Evolutionary conservation across 352 stramenopile genomes (phyloP).

Genomic region (Pythium sukuiense): DNA sequence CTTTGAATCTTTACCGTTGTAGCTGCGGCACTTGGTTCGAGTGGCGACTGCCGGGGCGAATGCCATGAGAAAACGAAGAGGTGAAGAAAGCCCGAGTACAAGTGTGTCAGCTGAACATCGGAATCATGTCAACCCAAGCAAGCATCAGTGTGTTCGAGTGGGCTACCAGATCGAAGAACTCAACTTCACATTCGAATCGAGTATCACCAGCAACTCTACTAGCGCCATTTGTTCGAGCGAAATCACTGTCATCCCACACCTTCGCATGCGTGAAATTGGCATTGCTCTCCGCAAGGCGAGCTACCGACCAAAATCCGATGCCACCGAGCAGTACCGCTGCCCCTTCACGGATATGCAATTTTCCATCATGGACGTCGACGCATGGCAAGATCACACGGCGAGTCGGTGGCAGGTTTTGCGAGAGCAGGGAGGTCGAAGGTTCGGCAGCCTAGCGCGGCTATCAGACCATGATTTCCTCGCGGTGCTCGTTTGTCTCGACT

Average conservation of each 20-base stretch:
- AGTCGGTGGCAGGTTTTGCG: neutral
- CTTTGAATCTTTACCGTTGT: neutral
- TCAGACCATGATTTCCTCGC: constrained; percentile 22
- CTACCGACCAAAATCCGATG: constrained; percentile 22
- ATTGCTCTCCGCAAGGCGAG: constrained; percentile 7
- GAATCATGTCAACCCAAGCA: neutral
- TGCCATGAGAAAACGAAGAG: neutral
- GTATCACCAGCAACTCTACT: neutral
- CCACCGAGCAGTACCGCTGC: neutral
- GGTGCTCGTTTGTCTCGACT: constrained; percentile 25
- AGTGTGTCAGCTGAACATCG: too few relatives aligned
- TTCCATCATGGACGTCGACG: constrained; percentile 13
- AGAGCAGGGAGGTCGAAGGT: neutral
- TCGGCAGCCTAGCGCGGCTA: constrained; percentile 17
- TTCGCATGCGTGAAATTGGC: neutral
- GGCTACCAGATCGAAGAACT: constrained; percentile 7
- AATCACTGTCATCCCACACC: neutral
- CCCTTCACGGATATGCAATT: constrained; percentile 19
- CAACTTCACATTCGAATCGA: neutral
- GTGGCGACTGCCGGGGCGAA: neutral
- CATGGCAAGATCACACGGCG: constrained; percentile 10
- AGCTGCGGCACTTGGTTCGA: constrained; percentile 16
- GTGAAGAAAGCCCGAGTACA: neutral
- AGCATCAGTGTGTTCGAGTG: constrained; percentile 7
- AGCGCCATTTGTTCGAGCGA: neutral